Evolutionary conservation across 108 stramenopile species (phyloP).

Genomic region (Nitzschia sp.): DNA sequence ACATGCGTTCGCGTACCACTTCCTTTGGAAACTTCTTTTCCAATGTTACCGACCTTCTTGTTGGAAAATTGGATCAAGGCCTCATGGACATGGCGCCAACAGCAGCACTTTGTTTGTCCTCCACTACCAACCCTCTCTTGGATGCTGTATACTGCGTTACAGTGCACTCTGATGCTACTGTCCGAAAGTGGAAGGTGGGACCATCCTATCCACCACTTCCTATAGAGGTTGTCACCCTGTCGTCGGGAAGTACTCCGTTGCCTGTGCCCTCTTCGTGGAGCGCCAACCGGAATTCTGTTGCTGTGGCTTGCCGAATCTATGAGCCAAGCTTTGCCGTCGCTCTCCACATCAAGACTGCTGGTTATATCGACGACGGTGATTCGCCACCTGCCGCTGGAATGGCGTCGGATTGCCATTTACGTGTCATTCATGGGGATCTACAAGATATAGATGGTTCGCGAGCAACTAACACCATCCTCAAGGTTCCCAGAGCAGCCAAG

Average conservation of each 20-base stretch:
- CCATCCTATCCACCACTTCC: constrained; percentile 14
- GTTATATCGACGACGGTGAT: background rate
- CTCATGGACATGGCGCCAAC: constrained; percentile 44
- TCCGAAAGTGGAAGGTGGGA: constrained; percentile 42
- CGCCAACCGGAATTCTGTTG: constrained; percentile 25
- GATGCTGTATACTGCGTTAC: constrained; percentile 25
- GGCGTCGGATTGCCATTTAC: constrained; percentile 32
- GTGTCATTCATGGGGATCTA: constrained; percentile 22
- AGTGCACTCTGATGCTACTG: constrained; percentile 43
- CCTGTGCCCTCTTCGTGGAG: constrained; percentile 33
- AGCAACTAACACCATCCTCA: background rate
- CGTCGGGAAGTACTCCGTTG: background rate
- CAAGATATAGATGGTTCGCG: constrained; percentile 1
- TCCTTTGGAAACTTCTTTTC: constrained; percentile 23
- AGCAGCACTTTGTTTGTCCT: constrained; percentile 39
- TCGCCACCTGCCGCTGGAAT: background rate
- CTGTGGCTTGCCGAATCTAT: constrained; percentile 28
- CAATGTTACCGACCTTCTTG: constrained; percentile 21
- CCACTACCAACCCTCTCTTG: constrained; percentile 12
- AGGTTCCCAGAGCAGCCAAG: constrained; percentile 28
- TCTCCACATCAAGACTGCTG: constrained; percentile 31
- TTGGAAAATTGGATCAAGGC: constrained; percentile 29
- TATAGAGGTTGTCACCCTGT: constrained; percentile 18
- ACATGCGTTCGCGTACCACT: constrained; percentile 23
- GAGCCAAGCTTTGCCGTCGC: constrained; percentile 30